phyloP scores from a whole-genome alignment of 192 early-diverging fungal genomes.

The Chytriomyces sp. region DNA sequence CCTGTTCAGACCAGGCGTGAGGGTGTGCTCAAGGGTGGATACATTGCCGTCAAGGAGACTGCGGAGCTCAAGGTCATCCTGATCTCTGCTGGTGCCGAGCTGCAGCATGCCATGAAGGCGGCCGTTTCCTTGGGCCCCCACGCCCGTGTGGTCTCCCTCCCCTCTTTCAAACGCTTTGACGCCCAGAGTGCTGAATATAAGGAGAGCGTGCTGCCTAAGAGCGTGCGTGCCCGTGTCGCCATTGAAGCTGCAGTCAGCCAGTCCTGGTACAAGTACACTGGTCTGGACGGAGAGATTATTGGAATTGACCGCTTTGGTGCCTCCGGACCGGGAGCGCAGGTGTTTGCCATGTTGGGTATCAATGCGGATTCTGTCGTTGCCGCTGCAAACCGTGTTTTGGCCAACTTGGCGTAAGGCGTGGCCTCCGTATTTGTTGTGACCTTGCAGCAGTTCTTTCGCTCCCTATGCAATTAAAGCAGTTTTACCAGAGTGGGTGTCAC shows the following conservation, averaged over 20 bases:
- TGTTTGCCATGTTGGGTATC: conserved; percentile 23
- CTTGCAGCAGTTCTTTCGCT: too few species aligned
- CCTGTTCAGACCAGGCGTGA: conserved; percentile 77
- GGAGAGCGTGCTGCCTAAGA: conserved; percentile 74
- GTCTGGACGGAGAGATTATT: conserved; percentile 69
- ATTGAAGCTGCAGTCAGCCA: conserved; percentile 86
- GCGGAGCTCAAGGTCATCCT: conserved; percentile 62
- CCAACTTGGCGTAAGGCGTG: background rate
- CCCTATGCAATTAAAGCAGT: too few species aligned
- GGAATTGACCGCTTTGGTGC: conserved; percentile 91
- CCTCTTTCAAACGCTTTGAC: conserved; percentile 86
- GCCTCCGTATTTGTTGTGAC: too few species aligned
- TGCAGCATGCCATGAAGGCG: conserved; percentile 82
- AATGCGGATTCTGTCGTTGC: conserved; percentile 22
- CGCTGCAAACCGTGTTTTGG: conserved; percentile 28
- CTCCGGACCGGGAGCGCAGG: conserved; percentile 67
- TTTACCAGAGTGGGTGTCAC: too few species aligned
- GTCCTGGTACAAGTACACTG: conserved; percentile 90
- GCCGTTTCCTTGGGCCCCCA: conserved; percentile 72
- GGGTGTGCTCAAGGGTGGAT: conserved; percentile 73
- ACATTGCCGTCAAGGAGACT: conserved; percentile 64
- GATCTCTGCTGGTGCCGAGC: conserved; percentile 90
- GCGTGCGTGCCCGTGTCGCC: conserved; percentile 77
- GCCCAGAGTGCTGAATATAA: conserved; percentile 82
- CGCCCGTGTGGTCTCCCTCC: conserved; percentile 91